Evolutionary conservation across 75 land plant genomes (phyloP).

Genomic region (Gnetum montanum): DNA sequence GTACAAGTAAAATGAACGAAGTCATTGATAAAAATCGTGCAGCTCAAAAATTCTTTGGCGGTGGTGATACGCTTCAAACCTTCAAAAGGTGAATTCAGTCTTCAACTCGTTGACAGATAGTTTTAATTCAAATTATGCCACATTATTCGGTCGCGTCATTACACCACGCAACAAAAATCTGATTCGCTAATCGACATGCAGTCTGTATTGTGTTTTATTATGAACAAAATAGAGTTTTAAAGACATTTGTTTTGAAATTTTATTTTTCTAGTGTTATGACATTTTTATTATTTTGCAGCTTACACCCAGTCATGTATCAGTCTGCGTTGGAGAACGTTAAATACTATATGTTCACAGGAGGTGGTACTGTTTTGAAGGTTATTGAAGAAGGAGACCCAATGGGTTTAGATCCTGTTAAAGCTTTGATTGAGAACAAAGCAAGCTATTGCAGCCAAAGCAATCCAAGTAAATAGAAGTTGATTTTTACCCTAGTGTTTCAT

Average conservation of each 20-base stretch:
- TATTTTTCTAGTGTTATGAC: neutral
- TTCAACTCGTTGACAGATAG: no score
- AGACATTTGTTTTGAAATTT: no score
- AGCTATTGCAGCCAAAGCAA: neutral
- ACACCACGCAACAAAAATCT: no score
- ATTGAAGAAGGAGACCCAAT: constrained; percentile 36
- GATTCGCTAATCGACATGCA: no score
- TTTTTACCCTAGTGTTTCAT: no score
- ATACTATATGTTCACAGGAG: constrained; percentile 44
- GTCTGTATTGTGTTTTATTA: no score
- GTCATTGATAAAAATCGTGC: constrained; percentile 30
- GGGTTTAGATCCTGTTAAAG: constrained; percentile 32
- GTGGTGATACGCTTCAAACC: constrained; percentile 48
- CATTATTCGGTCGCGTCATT: no score
- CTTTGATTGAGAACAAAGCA: constrained; percentile 24
- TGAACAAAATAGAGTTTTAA: no score
- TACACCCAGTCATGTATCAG: constrained; percentile 31
- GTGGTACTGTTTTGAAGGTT: constrained; percentile 41
- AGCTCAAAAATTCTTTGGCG: constrained; percentile 47
- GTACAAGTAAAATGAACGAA: constrained; percentile 46
- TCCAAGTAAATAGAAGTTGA: no score
- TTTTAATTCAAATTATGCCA: no score
- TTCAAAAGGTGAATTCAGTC: constrained; percentile 40
- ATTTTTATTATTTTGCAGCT: constrained; percentile 9
- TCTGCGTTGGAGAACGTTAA: constrained; percentile 33